Evolutionary conservation across 352 stramenopile genomes (phyloP), one percentile per base, ranked within the genome.

Genomic region (Phytophthora kernoviae): DNA sequence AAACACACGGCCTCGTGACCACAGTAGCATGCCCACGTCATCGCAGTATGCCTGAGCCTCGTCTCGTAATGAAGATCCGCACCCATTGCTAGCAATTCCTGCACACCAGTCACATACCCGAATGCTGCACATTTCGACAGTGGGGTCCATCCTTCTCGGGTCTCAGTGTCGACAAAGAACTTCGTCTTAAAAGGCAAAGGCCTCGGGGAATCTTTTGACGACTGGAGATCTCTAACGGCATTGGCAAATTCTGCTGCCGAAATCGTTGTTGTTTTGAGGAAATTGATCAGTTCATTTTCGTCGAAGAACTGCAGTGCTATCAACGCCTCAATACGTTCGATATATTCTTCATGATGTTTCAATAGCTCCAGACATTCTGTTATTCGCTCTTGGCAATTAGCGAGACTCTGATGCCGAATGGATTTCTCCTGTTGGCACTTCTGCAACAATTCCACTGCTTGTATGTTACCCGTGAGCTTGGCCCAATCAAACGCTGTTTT

Each of bases 21-120:
- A 41, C 81, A 91, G 53, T 84, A 91, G 15, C 73, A 78, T 15
- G 84, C 84, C 84, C 84, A 92, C 7, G 82, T 92, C 63, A 92
- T 71, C 5, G 84, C 70, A 18, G 82, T 90, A 48, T 94, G 84
- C 15, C 72, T 60, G 17, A 90, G 71, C 5, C 75, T 70, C 1
- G 71, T 80, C 58, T 94, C 82, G 17, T 84, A 57, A 5, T 80
- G 54, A 30, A 84, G 32, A 14, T 76, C 49, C 0, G 72, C 79
- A 6, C 79, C 82, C 21, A 87, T 45, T 2, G 60, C 42, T 1
- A 92, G 20, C n/a, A 92, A 61, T 47, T 77, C 40, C 33, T 81
- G 58, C 0, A 84, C 44, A 0, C 49, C 75, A 1, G 51, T 41
- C 1, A 78, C 40, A 44, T 79, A 80, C 0, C 77, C 81, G 24